Percentiles rank a stretch among this genome's conserved stretches.
These are phyloP conservation scores for Microglena sp. DNA, from an alignment of 139 green algal species.

Conservation along the genomic window DNA sequence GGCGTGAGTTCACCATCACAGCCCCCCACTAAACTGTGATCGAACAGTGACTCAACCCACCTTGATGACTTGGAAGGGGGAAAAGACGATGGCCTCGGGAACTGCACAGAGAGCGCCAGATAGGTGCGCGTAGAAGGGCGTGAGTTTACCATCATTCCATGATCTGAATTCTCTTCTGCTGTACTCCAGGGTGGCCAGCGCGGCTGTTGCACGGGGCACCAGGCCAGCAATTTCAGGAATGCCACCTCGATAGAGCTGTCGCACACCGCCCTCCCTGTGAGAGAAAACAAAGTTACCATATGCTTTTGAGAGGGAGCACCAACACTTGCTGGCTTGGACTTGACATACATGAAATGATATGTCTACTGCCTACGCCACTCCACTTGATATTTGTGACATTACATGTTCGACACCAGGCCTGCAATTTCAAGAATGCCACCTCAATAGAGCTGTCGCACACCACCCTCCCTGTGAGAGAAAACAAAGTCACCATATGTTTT, in stretches of 20 bases:
- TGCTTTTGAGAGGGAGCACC: too few species aligned
- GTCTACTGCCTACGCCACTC: too few species aligned
- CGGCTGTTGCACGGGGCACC: conserved; percentile 34
- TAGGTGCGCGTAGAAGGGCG: conserved; percentile 13
- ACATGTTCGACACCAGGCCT: too few species aligned
- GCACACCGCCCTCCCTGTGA: conserved; percentile 29
- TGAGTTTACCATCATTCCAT: conserved; percentile 16
- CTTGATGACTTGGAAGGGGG: conserved; percentile 53
- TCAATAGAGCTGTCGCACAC: conserved; percentile 33
- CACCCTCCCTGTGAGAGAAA: conserved; percentile 20
- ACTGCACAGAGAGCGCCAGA: conserved; percentile 27
- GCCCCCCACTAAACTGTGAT: too few species aligned
- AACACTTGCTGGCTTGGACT: too few species aligned
- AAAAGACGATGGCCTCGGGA: conserved; percentile 37
- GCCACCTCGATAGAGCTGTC: conserved; percentile 33
- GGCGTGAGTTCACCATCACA: conserved; percentile 16
- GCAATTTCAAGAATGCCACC: conserved; percentile 33
- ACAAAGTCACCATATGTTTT: background rate
- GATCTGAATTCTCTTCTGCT: conserved; percentile 20
- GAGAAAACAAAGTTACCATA: too few species aligned
- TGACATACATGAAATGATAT: too few species aligned
- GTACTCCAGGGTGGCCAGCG: conserved; percentile 44
- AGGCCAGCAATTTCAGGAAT: conserved; percentile 35
- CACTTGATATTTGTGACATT: too few species aligned
- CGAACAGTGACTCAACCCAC: too few species aligned